Conservation (phyloP, 352 stramenopile genomes). For the Phytophthora sojae region DNA sequence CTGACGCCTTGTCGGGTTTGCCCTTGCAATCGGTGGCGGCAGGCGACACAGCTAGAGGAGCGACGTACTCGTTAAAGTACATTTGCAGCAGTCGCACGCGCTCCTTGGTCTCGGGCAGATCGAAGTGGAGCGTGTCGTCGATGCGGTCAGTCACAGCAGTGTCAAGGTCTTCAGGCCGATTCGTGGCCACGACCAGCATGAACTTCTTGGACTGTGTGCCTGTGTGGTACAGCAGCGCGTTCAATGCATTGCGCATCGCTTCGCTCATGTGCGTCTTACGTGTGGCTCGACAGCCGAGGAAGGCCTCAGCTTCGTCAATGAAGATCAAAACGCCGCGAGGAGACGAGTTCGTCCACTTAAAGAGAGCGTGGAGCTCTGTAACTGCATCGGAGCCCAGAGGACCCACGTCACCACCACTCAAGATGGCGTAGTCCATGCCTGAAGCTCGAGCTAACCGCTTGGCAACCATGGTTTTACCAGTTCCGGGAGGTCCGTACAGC, state of each 20-base stretch:
- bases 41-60: slow-evolving; percentile 23
- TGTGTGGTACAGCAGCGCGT: slow-evolving; percentile 86
- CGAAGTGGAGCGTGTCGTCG: slow-evolving; percentile 85
- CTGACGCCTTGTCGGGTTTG: slow-evolving; percentile 22
- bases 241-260: slow-evolving; percentile 83
- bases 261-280: slow-evolving; percentile 88
- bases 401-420: slow-evolving; percentile 87
- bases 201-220: slow-evolving; percentile 75
- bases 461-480: slow-evolving; percentile 91
- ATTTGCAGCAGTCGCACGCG: slow-evolving; percentile 71
- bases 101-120: slow-evolving; percentile 69
- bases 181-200: slow-evolving; percentile 88
- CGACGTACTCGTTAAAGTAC: slow-evolving; percentile 76
- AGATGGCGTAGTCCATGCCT: slow-evolving; percentile 85
- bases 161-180: slow-evolving; percentile 83
- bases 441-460: slow-evolving; percentile 73
- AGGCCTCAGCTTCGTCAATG: slow-evolving; percentile 90
- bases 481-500: slow-evolving; percentile 85
- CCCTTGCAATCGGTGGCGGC: background rate
- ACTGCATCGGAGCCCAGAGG: slow-evolving; percentile 79
- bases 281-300: slow-evolving; percentile 75
- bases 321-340: slow-evolving; percentile 85
- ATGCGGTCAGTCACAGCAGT: slow-evolving; percentile 82
- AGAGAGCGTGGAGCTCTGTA: slow-evolving; percentile 83
- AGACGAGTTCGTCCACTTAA: slow-evolving; percentile 83